Base-by-base conservation (phyloP, 1,284 basidiomycete genomes). In the Mrakiaceae sp. region DNA sequence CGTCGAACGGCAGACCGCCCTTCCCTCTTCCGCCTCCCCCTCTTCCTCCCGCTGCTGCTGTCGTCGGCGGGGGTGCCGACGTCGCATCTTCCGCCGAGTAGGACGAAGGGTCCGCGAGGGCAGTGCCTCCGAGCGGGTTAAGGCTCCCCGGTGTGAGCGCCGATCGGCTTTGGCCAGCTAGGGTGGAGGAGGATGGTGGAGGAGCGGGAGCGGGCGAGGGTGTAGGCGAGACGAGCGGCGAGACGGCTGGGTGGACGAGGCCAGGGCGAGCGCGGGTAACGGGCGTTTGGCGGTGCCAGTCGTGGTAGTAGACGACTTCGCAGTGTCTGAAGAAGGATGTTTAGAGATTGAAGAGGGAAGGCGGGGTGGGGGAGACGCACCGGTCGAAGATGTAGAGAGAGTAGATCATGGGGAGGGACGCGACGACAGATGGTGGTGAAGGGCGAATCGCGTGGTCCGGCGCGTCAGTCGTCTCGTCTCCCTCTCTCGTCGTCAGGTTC, bases 321-420 rank as follows among this genome's bases (percentile, higher is more conserved):
- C 92, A 95, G 73, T 94, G 90, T 72, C 91, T 95, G 73, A 16
- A 10, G 12, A 16, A 4, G 5, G 46, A 44, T 53, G 10, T 43
- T 52, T 56, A 47, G 5, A 51, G 27, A 63, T 47, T 7, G 48
- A 39, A 11, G 57, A 49, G 50, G 27, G 51, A 48, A 60, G 47
- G 67, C 14, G 47, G 40, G 8, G 16, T 66, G 0, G 40, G 47
- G 3, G 44, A 6, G 10, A 47, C 80, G 70, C 70, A 83, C 90
- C 90, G 82, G 76, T 94, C 90, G 74, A 85, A 95, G 69, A 95
- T 87, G 79, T 94, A 94, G 58, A 95, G 78, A 69, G 89, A 91
- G 78, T 84, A 83, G 70, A 94, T 90, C 64, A 65, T 65, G 9
- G 3, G 43, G 42, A 56, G 5, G 40, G 54, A 8, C n/a, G 40